Evolutionary conservation across 2,329 filamentous ascomycete species (phyloP), one percentile per base, ranked within the genome.

Genomic region (Phoma sp.): DNA sequence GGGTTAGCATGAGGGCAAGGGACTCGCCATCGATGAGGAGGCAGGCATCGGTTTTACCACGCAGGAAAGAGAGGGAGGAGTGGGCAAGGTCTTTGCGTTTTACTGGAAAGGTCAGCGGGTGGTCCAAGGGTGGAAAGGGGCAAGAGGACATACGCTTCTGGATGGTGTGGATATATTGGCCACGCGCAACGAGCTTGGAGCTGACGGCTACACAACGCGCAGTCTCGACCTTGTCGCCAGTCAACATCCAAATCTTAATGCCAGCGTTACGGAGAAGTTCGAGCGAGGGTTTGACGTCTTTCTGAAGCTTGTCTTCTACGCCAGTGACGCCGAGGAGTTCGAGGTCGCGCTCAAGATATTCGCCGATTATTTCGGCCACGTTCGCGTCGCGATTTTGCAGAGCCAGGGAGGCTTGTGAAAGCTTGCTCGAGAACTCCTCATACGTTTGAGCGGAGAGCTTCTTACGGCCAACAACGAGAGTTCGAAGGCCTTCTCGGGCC

Each of bases 161-260:
- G 38, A 99, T 89, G 0, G 93, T 97, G 76, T 98, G 92, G 59
- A 99, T 96, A 72, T 93, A 95, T 76, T 99, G 96, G 1, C 93
- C 93, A 58, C 95, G 83, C 4, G 92, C 89, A 11, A 99, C 95
- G 6, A 99, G 83, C 74, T 97, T 97, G 27, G 93, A 93, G 69
- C 90, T 96, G 38, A 99, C 89, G 2, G 95, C 96, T 10, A 99
- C 93, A 75, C 95, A 99, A 32, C 95, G 88, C 13, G 95, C 95
- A 11, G 95, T 99, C 77, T 99, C 95, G 2, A 99, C 91, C 77
- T 99, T 99, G 81, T 99, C 95, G 41, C 95, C 95, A 0, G 95
- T 99, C 72, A 99, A 81, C 95, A 99, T 99, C 95, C 95, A 99
- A 45, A 99, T 98, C 75, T 98, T 98, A 77, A 99, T 95, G 24